Conservation (phyloP, 169 alveolate species). For the Pseudocohnilembus persalinus region DNA sequence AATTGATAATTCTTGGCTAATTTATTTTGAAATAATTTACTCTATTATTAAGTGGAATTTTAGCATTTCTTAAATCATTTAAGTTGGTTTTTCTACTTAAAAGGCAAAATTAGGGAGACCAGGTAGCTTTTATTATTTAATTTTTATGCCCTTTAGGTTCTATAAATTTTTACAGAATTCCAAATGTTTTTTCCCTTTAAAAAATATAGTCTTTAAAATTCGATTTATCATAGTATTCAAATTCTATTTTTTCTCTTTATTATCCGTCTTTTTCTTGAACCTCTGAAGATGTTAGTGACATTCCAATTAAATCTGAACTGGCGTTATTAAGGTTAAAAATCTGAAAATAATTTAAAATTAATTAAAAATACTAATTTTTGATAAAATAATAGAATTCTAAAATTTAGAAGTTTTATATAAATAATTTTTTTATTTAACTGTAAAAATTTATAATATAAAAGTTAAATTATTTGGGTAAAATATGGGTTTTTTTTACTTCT, state of each 20-base stretch:
- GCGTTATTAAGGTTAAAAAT: conserved; percentile 24
- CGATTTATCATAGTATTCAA: conserved; percentile 66
- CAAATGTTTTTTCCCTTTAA: conserved; percentile 48
- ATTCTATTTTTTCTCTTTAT: conserved; percentile 40
- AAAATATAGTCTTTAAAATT: conserved; percentile 59
- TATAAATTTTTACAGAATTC: conserved; percentile 56
- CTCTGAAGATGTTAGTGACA: background rate
- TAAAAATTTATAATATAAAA: background rate
- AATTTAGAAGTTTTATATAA: background rate
- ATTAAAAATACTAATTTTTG: background rate
- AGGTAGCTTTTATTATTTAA: conserved; percentile 53
- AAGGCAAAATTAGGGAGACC: conserved; percentile 66
- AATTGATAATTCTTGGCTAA: too few relatives aligned
- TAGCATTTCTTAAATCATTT: conserved; percentile 38
- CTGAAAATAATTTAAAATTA: background rate
- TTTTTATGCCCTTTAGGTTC: conserved; percentile 59
- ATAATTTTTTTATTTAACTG: background rate
- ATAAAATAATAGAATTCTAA: background rate
- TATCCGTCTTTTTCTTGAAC: conserved; percentile 20
- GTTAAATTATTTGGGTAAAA: background rate
- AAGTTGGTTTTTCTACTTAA: conserved; percentile 57
- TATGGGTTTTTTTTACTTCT: conserved; percentile 1
- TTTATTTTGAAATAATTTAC: background rate
- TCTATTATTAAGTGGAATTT: too few relatives aligned
- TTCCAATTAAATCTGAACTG: background rate